Conservation (phyloP, 2,329 filamentous ascomycete species). For the Aureobasidium leucospermi region DNA sequence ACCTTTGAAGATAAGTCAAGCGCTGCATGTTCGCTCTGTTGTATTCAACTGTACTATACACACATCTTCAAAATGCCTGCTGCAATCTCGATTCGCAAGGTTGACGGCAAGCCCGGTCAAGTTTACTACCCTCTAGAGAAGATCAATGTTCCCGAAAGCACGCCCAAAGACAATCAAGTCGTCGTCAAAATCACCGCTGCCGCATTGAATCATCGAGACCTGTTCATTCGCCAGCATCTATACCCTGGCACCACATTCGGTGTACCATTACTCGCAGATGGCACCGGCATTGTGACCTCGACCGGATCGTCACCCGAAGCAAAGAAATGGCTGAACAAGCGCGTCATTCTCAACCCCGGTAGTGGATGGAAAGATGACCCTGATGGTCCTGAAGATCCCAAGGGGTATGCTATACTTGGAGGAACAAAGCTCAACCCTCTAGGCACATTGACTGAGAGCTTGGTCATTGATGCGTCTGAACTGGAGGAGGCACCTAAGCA, state of each 20-base stretch:
- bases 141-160: conserved; percentile 55
- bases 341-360: conserved; percentile 71
- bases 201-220: conserved; percentile 88
- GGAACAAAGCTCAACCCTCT: conserved; percentile 56
- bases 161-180: conserved; percentile 54
- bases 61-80: conserved; percentile 35
- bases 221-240: conserved; percentile 86
- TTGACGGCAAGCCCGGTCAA: conserved; percentile 76
- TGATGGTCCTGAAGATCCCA: conserved; percentile 62
- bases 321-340: conserved; percentile 52
- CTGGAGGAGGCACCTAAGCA: conserved; percentile 70
- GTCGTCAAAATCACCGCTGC: conserved; percentile 69
- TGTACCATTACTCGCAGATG: conserved; percentile 74
- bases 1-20: neutral
- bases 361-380: conserved; percentile 67
- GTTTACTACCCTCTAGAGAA: conserved; percentile 66
- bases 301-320: conserved; percentile 52
- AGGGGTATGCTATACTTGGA: conserved; percentile 58
- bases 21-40: neutral
- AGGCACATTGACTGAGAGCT: conserved; percentile 69
- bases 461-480: conserved; percentile 62
- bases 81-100: conserved; percentile 57
- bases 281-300: conserved; percentile 63
- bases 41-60: neutral
- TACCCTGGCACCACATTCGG: conserved; percentile 81